These are phyloP conservation scores for Aspergillus melleus DNA, from an alignment of 2,329 filamentous ascomycete species.

Conservation along the genomic window DNA sequence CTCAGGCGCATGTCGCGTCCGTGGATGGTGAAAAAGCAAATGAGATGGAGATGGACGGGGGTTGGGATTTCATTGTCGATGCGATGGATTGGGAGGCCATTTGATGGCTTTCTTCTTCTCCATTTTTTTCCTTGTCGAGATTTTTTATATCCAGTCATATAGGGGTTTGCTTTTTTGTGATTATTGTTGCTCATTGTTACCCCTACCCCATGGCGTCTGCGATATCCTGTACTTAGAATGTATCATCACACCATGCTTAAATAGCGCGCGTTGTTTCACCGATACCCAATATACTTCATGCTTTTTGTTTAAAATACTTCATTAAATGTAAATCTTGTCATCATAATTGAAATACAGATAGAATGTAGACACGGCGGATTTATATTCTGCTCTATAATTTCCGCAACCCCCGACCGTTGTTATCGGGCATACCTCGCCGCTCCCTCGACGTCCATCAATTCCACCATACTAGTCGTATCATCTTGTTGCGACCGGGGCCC, in stretches of 20 bases:
- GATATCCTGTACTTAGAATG: background rate
- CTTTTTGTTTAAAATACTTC: background rate
- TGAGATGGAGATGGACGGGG: conserved; percentile 47
- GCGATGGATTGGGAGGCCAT: conserved; percentile 60
- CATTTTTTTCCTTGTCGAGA: no score
- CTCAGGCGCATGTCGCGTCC: conserved; percentile 45
- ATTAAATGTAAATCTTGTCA: background rate
- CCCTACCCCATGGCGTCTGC: background rate
- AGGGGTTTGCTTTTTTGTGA: background rate
- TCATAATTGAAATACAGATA: background rate
- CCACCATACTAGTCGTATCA: conserved; percentile 6
- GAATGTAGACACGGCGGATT: background rate
- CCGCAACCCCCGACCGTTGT: background rate
- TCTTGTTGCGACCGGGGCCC: conserved; percentile 5
- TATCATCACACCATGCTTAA: background rate
- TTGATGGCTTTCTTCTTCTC: conserved; percentile 10
- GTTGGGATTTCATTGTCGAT: conserved; percentile 60
- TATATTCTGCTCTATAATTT: background rate
- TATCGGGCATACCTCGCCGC: background rate
- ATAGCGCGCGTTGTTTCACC: background rate
- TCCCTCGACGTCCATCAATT: conserved; percentile 13
- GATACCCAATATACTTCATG: background rate
- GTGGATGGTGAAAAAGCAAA: conserved; percentile 21
- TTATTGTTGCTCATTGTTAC: no score
- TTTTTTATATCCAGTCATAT: background rate